Percentiles rank a stretch among this genome's conserved stretches.
Evolutionary conservation across 169 alveolate species (phyloP).

Genomic region (Cryptosporidium xiaoi): DNA sequence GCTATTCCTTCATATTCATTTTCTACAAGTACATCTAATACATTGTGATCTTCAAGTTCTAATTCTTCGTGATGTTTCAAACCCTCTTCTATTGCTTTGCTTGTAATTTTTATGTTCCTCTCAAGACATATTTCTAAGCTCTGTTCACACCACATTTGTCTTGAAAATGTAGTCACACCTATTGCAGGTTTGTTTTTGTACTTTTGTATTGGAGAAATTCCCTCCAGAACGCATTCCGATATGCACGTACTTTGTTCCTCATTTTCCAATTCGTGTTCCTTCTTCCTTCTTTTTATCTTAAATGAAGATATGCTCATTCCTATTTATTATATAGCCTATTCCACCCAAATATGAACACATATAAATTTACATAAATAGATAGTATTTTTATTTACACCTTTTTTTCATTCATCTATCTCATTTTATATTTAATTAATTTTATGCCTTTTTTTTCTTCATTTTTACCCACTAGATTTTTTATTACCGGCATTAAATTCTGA

Average conservation of each 20-base stretch:
- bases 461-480: too few species aligned
- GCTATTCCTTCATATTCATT: slow-evolving; percentile 37
- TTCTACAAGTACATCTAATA: slow-evolving; percentile 36
- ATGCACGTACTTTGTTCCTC: neutral
- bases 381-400: too few species aligned
- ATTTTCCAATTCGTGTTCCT: neutral
- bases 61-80: slow-evolving; percentile 61
- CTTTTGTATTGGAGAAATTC: slow-evolving; percentile 43
- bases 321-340: neutral
- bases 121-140: slow-evolving; percentile 59
- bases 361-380: too few species aligned
- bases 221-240: neutral
- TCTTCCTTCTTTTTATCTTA: slow-evolving; percentile 4
- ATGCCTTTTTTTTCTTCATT: too few species aligned
- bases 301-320: neutral
- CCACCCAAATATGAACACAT: too few species aligned
- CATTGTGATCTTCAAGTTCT: slow-evolving; percentile 60
- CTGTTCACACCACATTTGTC: slow-evolving; percentile 74
- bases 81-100: slow-evolving; percentile 71
- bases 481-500: too few species aligned
- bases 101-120: slow-evolving; percentile 30
- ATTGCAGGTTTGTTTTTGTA: slow-evolving; percentile 34
- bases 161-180: slow-evolving; percentile 66
- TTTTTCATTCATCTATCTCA: too few species aligned
- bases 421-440: too few species aligned